A percentile compares a stretch with the other conserved stretches of the same genome.
phyloP scores from a whole-genome alignment of 2,329 filamentous ascomycete genomes.

The Polytolypa hystricis region DNA sequence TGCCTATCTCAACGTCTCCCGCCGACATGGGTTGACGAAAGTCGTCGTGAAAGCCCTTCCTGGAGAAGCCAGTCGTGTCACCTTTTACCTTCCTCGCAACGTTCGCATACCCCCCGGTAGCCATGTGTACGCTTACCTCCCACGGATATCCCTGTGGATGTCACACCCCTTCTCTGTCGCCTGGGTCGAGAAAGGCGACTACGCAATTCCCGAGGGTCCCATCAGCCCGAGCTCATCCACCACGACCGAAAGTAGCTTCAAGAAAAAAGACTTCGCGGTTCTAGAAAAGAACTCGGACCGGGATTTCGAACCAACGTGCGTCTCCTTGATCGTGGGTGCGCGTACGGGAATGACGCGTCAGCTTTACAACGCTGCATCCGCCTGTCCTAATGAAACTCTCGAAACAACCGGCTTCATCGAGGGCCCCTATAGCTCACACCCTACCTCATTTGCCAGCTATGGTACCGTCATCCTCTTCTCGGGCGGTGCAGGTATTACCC shows the following conservation, averaged over 20 bases:
- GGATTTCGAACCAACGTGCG: slow-evolving; percentile 21
- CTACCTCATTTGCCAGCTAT: slow-evolving; percentile 46
- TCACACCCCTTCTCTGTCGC: slow-evolving; percentile 40
- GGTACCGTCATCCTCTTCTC: slow-evolving; percentile 57
- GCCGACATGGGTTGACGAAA: slow-evolving; percentile 37
- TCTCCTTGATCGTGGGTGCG: slow-evolving; percentile 49
- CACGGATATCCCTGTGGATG: slow-evolving; percentile 37
- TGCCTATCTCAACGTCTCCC: slow-evolving; percentile 43
- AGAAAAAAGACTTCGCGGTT: slow-evolving; percentile 21
- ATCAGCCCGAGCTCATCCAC: slow-evolving; percentile 4
- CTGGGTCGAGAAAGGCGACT: slow-evolving; percentile 29
- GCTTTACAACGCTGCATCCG: slow-evolving; percentile 46
- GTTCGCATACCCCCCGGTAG: slow-evolving; percentile 45
- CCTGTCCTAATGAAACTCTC: slow-evolving; percentile 39
- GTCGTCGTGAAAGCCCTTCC: slow-evolving; percentile 49
- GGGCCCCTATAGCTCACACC: slow-evolving; percentile 52
- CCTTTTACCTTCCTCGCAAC: slow-evolving; percentile 46
- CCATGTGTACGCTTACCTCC: slow-evolving; percentile 52
- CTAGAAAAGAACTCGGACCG: slow-evolving; percentile 15
- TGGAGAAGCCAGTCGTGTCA: slow-evolving; percentile 49
- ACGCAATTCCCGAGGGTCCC: background rate
- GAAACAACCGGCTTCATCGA: slow-evolving; percentile 48
- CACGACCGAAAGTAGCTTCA: slow-evolving; percentile 15
- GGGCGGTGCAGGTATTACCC: slow-evolving; percentile 55
- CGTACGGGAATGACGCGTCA: slow-evolving; percentile 53